Evolutionary conservation across 441 rosid species (phyloP).

Genomic region (Bocquillonia castaneifolia): DNA sequence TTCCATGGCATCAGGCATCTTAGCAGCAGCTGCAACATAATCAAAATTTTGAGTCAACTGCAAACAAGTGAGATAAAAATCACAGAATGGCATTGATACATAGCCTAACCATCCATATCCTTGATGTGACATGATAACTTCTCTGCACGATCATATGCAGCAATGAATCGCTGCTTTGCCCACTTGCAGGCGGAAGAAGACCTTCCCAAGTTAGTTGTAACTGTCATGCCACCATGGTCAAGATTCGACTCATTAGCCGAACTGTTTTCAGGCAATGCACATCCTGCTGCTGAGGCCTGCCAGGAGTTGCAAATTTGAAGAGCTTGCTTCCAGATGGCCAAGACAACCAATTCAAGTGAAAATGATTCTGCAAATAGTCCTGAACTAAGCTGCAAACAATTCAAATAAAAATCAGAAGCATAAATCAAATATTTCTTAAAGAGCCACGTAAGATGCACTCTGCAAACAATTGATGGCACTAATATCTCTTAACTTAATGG

Average conservation of each 20-base stretch:
- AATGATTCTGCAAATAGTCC: conserved; percentile 57
- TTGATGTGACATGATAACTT: conserved; percentile 44
- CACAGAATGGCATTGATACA: conserved; percentile 2
- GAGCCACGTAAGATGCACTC: not conserved
- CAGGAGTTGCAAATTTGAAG: conserved; percentile 52
- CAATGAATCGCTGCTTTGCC: conserved; percentile 58
- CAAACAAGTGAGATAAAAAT: conserved; percentile 16
- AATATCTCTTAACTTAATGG: not conserved
- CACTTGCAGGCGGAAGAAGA: conserved; percentile 44
- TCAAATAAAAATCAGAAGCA: conserved; percentile 9
- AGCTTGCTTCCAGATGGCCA: conserved; percentile 71
- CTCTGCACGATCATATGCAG: conserved; percentile 55
- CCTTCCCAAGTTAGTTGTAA: conserved; percentile 31
- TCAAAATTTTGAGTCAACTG: conserved; percentile 12
- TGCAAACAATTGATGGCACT: not conserved
- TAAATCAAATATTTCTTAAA: too few relatives aligned
- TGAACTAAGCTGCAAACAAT: conserved; percentile 49
- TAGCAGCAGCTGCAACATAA: conserved; percentile 46
- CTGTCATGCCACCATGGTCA: conserved; percentile 22
- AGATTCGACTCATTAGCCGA: conserved; percentile 23
- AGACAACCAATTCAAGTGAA: conserved; percentile 61
- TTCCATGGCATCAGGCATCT: conserved; percentile 87
- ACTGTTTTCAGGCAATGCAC: conserved; percentile 30
- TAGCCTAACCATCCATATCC: conserved; percentile 52
- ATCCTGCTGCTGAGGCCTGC: conserved; percentile 35